These are phyloP conservation scores for Suhomyces bribrorum DNA, from an alignment of 1,139 yeast genomes.

Conservation along the genomic window DNA sequence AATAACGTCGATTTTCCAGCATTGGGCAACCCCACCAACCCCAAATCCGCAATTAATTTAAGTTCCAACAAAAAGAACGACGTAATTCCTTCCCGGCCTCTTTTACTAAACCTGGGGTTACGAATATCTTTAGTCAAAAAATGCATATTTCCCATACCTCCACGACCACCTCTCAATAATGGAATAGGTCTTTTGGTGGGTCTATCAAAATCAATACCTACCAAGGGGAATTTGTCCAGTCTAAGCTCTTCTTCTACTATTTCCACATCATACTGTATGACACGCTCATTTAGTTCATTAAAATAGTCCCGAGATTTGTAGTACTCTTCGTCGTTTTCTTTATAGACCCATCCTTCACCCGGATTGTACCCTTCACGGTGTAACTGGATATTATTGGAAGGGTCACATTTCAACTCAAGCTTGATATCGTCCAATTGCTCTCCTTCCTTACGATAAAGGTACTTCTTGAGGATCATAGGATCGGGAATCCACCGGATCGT, in stretches of 20 bases:
- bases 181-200: constrained; percentile 71
- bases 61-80: constrained; percentile 76
- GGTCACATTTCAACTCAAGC: constrained; percentile 28
- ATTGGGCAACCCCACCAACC: constrained; percentile 92
- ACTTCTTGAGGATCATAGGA: constrained; percentile 50
- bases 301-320: constrained; percentile 69
- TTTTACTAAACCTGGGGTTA: constrained; percentile 84
- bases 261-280: constrained; percentile 62
- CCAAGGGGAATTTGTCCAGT: constrained; percentile 71
- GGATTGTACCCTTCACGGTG: constrained; percentile 55
- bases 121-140: constrained; percentile 80
- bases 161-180: constrained; percentile 79
- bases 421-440: constrained; percentile 29
- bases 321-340: constrained; percentile 70
- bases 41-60: constrained; percentile 86
- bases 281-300: constrained; percentile 58
- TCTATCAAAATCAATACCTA: constrained; percentile 71
- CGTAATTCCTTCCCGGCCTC: constrained; percentile 71
- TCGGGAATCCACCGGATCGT: constrained; percentile 83
- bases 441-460: constrained; percentile 30
- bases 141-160: constrained; percentile 97
- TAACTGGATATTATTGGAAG: constrained; percentile 53
- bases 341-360: constrained; percentile 88
- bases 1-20: constrained; percentile 93
- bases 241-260: constrained; percentile 59